These are phyloP conservation scores for Austroboletus niveus DNA, from an alignment of 1,284 basidiomycete species.

Conservation along the genomic window DNA sequence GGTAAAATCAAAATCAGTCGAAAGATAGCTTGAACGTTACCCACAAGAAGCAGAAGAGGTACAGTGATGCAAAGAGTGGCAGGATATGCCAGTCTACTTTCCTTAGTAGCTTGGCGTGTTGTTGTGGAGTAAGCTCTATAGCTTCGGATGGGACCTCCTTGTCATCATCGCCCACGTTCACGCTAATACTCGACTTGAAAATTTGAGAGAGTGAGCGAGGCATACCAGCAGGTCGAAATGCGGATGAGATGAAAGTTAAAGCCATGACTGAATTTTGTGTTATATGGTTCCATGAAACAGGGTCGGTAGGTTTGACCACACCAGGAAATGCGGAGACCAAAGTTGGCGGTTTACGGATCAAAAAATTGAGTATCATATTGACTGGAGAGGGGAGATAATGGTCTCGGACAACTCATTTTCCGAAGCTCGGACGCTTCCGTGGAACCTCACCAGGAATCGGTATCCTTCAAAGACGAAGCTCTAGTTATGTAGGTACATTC, in stretches of 20 bases:
- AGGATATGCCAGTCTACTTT: conserved; percentile 51
- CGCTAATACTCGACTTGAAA: conserved; percentile 1
- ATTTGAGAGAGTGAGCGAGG: neutral
- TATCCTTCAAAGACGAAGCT: too few species aligned
- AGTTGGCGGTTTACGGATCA: neutral
- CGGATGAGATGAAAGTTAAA: neutral
- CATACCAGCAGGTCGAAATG: conserved; percentile 2
- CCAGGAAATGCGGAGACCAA: neutral
- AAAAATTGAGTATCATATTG: neutral
- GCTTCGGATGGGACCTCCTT: neutral
- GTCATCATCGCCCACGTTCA: neutral
- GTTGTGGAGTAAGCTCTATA: conserved; percentile 17
- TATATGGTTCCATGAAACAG: conserved; percentile 7
- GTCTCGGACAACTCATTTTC: neutral
- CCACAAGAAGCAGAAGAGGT: conserved; percentile 54
- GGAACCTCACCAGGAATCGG: too few species aligned
- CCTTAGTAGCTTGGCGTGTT: conserved; percentile 37
- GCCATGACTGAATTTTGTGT: conserved; percentile 1
- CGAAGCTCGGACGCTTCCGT: neutral
- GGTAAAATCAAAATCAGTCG: neutral
- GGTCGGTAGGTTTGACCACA: neutral
- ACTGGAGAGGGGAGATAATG: too few species aligned
- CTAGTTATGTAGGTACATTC: too few species aligned
- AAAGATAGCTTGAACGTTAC: conserved; percentile 13
- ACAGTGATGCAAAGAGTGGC: conserved; percentile 50